Percentiles rank a stretch among this genome's conserved stretches.
Evolutionary conservation across 1,284 basidiomycete genomes (phyloP).

Genomic region (Microbotryum intermedium): DNA sequence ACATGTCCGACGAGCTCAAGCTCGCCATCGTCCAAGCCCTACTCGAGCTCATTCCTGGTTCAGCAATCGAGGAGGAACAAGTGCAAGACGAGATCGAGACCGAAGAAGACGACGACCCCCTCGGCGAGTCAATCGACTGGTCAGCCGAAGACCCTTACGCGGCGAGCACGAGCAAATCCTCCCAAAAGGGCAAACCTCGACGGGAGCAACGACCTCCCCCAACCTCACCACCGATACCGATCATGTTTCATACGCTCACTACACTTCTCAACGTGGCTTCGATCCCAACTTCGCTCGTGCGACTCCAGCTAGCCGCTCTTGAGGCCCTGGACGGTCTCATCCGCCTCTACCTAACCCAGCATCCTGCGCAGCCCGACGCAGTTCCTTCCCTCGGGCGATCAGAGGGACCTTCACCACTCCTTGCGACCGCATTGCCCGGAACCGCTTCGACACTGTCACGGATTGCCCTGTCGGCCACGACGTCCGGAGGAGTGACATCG

Average conservation of each 20-base stretch:
- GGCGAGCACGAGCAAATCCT: neutral
- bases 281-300: slow-evolving; percentile 50
- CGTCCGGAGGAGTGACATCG: slow-evolving; percentile 35
- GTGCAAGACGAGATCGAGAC: slow-evolving; percentile 43
- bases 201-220: neutral
- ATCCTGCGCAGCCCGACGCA: slow-evolving; percentile 45
- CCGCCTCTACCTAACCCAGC: slow-evolving; percentile 53
- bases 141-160: slow-evolving; percentile 39
- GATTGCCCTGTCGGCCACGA: slow-evolving; percentile 44
- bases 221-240: slow-evolving; percentile 42
- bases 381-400: slow-evolving; percentile 38
- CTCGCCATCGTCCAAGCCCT: slow-evolving; percentile 23
- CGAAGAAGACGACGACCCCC: slow-evolving; percentile 39
- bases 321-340: slow-evolving; percentile 53
- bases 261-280: slow-evolving; percentile 50
- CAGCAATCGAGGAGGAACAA: slow-evolving; percentile 27
- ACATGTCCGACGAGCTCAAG: slow-evolving; percentile 67
- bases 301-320: slow-evolving; percentile 58
- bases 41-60: slow-evolving; percentile 50
- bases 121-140: slow-evolving; percentile 48
- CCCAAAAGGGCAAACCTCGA: neutral
- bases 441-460: slow-evolving; percentile 50
- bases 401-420: slow-evolving; percentile 29
- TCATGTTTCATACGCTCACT: slow-evolving; percentile 73
- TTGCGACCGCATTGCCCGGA: slow-evolving; percentile 27